These are phyloP conservation scores for Neurospora sp. DNA, from an alignment of 495 filamentous ascomycete genomes.

Conservation along the genomic window DNA sequence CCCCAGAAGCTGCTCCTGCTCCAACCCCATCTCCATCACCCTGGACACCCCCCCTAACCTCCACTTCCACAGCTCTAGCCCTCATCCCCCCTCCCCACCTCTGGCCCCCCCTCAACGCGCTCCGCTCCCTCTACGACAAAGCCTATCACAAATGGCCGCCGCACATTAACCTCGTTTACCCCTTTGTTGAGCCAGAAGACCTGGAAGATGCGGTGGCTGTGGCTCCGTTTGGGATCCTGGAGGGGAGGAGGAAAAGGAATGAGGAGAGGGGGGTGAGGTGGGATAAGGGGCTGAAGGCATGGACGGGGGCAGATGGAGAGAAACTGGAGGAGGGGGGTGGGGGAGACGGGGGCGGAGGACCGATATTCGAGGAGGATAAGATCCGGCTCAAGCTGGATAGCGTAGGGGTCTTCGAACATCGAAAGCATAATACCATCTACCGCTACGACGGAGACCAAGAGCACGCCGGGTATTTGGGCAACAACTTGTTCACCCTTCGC, in stretches of 20 bases:
- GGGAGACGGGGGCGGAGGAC: background rate
- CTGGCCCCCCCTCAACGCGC: slow-evolving; percentile 32
- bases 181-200: slow-evolving; percentile 35
- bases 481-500: slow-evolving; percentile 1
- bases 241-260: background rate
- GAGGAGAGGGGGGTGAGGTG: background rate
- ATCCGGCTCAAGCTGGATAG: slow-evolving; percentile 23
- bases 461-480: background rate
- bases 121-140: slow-evolving; percentile 46
- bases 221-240: background rate
- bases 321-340: no score
- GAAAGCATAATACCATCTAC: slow-evolving; percentile 36
- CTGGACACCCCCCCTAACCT: slow-evolving; percentile 15
- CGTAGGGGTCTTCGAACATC: slow-evolving; percentile 32
- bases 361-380: background rate
- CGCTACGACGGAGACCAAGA: slow-evolving; percentile 12
- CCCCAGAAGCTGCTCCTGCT: background rate
- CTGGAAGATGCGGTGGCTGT: background rate
- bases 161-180: slow-evolving; percentile 51
- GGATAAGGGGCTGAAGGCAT: background rate
- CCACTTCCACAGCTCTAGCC: slow-evolving; percentile 41
- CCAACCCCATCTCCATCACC: background rate
- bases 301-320: background rate
- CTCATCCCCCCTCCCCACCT: slow-evolving; percentile 34
- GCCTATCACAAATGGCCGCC: slow-evolving; percentile 48